Evolutionary conservation across 495 filamentous ascomycete genomes (phyloP), one percentile per base, ranked within the genome.

Genomic region (Aspergillus saccharolyticus): DNA sequence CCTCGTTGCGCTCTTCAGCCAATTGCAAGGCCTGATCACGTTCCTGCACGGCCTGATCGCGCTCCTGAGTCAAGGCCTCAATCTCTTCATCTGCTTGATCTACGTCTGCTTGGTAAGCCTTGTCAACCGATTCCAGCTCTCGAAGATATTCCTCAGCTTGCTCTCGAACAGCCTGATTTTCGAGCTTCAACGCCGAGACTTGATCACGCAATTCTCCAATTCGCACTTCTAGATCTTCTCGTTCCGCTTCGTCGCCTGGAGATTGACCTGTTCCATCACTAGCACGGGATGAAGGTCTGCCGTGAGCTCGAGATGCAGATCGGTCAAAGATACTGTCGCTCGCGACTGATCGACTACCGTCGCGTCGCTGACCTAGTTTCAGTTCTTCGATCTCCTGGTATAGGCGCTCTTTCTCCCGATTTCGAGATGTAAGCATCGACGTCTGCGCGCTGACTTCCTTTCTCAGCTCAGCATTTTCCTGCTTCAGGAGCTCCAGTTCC

Each of bases 321-420:
- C 94, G 85, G 54, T 97, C 94, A 44, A 96, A 83, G 53, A 96
- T 88, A 64, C 91, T 95, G 57, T 98, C 94, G 16, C 91, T 88
- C 9, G 92, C 84, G 16, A 91, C 70, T 2, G 85, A 87, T 44
- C 81, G 77, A 33, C 69, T 72, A 24, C 75, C 78, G 58, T 87
- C 86, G 47, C 87, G 83, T 15, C 90, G 85, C 58, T 90, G 85
- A 3, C 85, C 83, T 57, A 97, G 82, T 67, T 97, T 98, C 49
- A 97, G 80, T 53, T 96, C 91, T 73, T 98, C 94, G 45, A 97
- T 98, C 66, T 98, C 94, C 58, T 96, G 89, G 66, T 97, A 95
- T 16, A 98, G 78, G 4, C 91, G 86, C 63, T 97, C 92, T 66
- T 94, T 93, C 68, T 98, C 94, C 30, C 90, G 84, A 63, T 97